Evolutionary conservation across 2,329 filamentous ascomycete species (phyloP), one percentile per base, ranked within the genome.

Genomic region (Leptoxyphium fumago): DNA sequence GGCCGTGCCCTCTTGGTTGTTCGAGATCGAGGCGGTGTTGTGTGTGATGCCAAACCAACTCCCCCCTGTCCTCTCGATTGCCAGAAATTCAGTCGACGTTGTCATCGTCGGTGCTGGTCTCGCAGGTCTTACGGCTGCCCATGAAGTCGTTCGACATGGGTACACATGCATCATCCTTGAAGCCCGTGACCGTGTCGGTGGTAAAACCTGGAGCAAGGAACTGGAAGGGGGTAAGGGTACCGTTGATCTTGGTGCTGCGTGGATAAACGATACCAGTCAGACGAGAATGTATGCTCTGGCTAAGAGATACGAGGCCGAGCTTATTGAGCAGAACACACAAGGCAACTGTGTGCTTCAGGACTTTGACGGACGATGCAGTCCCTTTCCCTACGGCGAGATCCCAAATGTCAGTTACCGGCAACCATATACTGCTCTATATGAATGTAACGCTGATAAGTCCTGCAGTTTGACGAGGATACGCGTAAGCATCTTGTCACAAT

Each of bases 211-310:
- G 58, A 68, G 63, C 2, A 46, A 58, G 2, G 54, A 58, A 1
- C 48, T 60, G 8, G 50, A 58, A 46, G 56, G 30, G 10, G 63
- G 53, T 26, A 56, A 55, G 2, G 68, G 66, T 0, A 46, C 59
- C 0, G 61, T 69, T 7, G 75, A 78, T 18, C 52, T 76, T 0
- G 75, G 75, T 2, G 75, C 73, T 0, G 73, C 71, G 0, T 78
- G 75, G 75, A 70, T 78, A 48, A 78, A 79, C 48, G 70, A 77
- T 43, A 67, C 60, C 1, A 73, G 67, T 42, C 74, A 78, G 48
- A 59, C 51, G 21, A 58, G 59, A 2, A 66, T 77, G 41, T 68
- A 57, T 48, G 59, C 53, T 0, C 54, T 73, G 6, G 63, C 63
- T 0, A 50, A 62, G 40, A 49, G 56, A 34, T 71, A 67, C 40